Base-by-base conservation (phyloP, 441 rosid species). In the Gossypium trilobum region DNA sequence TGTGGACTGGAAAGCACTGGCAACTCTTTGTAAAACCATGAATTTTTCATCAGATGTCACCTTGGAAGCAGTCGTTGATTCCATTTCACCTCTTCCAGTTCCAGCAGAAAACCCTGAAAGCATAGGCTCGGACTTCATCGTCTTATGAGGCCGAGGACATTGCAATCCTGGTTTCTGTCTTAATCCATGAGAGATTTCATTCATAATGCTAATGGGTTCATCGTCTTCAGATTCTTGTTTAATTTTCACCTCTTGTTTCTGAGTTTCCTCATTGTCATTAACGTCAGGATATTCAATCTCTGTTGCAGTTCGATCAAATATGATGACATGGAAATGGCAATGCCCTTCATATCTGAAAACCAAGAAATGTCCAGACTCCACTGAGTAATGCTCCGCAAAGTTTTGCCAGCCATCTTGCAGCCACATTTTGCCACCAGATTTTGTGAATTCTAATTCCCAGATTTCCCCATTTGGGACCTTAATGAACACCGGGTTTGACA, bases 401-500 rank as follows among this genome's bases (percentile, higher is more conserved):
- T 80, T 78, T 23, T 27, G 22, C 85, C 83, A 80, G 11, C 83
- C 80, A 13, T 78, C 74, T 27, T 71, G 73, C 58, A 82, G 59
- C 77, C 76, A 73, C n/a, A 74, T 23, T 16, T 56, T 69, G 20
- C 69, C 71, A 6, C 54, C 75, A 31, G 46, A 20, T 11, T 58
- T 57, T 54, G 10, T 16, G 10, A 82, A n/a, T 50, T 65, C 77
- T 20, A 82, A 51, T 62, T 75, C n/a, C 85, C 82, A 80, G 0
- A 23, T 4, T 36, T 66, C 66, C 3, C 81, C 83, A 5, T 16
- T 54, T 1, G 80, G 78, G 22, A 78, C 78, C 76, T 67, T 57
- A 2, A 82, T 46, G n/a, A 27, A 25, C 8, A 75, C 72, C 0
- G 57, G 9, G 20, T 63, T 29, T 31, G 74, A 55, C 17, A 69